Evolutionary conservation across 2,329 filamentous ascomycete species (phyloP).

Genomic region (Calonectria honghensis): DNA sequence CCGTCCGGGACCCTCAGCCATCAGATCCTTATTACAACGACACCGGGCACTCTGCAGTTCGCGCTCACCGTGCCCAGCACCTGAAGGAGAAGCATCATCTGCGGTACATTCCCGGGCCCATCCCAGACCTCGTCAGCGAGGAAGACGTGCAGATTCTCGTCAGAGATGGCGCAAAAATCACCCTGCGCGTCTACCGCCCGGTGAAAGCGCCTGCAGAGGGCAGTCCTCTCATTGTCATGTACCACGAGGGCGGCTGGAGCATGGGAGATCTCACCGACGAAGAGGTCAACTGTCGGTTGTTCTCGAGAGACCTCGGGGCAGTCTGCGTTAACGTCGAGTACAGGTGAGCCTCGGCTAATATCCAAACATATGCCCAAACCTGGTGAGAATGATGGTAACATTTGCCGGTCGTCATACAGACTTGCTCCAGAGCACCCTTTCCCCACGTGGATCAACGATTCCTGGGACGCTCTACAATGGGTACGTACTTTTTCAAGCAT

Average conservation of each 20-base stretch:
- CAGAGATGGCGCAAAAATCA: conserved; percentile 4
- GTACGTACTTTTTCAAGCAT: not conserved
- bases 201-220: conserved; percentile 1
- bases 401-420: not conserved
- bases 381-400: too few species aligned
- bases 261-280: conserved; percentile 23
- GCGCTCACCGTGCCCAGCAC: conserved; percentile 8
- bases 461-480: conserved; percentile 15
- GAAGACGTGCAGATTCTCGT: conserved; percentile 1
- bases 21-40: conserved; percentile 22
- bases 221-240: conserved; percentile 8
- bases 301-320: conserved; percentile 7
- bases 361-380: too few species aligned
- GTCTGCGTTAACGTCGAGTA: conserved; percentile 18
- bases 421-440: conserved; percentile 17
- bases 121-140: conserved; percentile 10
- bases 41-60: conserved; percentile 9
- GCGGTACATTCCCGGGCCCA: conserved; percentile 18
- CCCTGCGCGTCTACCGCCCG: not conserved
- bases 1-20: conserved; percentile 11
- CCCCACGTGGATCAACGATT: conserved; percentile 18
- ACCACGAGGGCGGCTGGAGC: conserved; percentile 19
- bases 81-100: conserved; percentile 10
- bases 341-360: not conserved
- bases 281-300: conserved; percentile 17